Conservation (phyloP, 352 stramenopile species). For the Globisporangium splendens region DNA sequence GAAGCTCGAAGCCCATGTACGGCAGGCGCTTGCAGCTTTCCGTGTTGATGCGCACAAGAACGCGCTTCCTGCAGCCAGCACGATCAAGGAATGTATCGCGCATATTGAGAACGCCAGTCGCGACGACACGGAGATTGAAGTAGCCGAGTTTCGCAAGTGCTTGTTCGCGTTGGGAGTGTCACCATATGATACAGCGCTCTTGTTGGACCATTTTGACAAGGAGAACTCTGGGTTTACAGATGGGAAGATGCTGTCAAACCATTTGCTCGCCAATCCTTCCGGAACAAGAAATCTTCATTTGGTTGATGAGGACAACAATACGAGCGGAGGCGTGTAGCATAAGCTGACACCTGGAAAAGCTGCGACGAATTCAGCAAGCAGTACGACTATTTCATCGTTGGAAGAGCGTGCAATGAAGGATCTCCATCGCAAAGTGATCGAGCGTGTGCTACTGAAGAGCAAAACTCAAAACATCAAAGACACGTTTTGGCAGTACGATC, state of each 20-base stretch:
- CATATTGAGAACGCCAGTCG: constrained; percentile 13
- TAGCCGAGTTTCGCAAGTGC: constrained; percentile 28
- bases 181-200: constrained; percentile 23
- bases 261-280: constrained; percentile 14
- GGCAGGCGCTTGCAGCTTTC: constrained; percentile 25
- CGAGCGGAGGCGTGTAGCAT: background rate
- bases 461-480: constrained; percentile 61
- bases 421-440: constrained; percentile 56
- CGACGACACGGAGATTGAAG: constrained; percentile 16
- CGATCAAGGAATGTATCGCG: constrained; percentile 26
- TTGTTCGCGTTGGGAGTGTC: constrained; percentile 30
- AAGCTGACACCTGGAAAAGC: background rate
- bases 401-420: constrained; percentile 23
- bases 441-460: constrained; percentile 49
- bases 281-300: background rate
- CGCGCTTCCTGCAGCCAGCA: constrained; percentile 20
- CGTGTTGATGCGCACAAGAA: constrained; percentile 3
- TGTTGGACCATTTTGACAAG: constrained; percentile 27
- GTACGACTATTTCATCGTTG: background rate
- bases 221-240: constrained; percentile 17
- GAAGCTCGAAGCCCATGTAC: constrained; percentile 19
- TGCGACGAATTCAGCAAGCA: background rate
- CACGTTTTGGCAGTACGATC: constrained; percentile 62
- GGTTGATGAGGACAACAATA: constrained; percentile 3
- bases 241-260: constrained; percentile 16